These are phyloP conservation scores for Monosporascus sp. DNA, from an alignment of 2,329 filamentous ascomycete genomes.

Conservation along the genomic window DNA sequence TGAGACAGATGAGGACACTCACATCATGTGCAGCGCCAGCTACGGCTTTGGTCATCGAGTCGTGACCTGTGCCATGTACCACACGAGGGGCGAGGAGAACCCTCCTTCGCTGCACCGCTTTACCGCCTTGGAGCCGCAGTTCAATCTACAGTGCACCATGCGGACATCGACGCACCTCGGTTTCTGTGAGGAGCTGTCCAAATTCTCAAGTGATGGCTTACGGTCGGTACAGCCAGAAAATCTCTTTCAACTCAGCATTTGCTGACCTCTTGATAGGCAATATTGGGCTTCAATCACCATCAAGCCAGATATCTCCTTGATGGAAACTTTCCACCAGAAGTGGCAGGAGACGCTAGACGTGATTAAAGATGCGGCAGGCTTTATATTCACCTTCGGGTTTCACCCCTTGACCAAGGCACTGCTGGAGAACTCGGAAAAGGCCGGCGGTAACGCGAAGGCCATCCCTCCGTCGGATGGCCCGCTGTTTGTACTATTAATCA, in stretches of 20 bases:
- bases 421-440: slow-evolving; percentile 11
- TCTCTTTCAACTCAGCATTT: neutral
- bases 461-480: slow-evolving; percentile 14
- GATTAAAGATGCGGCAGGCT: slow-evolving; percentile 12
- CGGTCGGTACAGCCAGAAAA: slow-evolving; percentile 1
- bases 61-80: slow-evolving; percentile 14
- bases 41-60: slow-evolving; percentile 12
- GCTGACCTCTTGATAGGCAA: slow-evolving; percentile 5
- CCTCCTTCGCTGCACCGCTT: slow-evolving; percentile 11
- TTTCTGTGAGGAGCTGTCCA: slow-evolving; percentile 9
- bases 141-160: slow-evolving; percentile 12
- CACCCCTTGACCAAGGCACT: slow-evolving; percentile 12
- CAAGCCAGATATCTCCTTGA: slow-evolving; percentile 6
- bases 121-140: slow-evolving; percentile 11
- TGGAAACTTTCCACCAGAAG: slow-evolving; percentile 10
- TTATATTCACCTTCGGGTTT: slow-evolving; percentile 16
- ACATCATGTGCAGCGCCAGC: slow-evolving; percentile 10
- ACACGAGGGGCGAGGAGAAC: slow-evolving; percentile 13
- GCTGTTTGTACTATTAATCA: slow-evolving; percentile 16
- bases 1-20: slow-evolving; percentile 11
- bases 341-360: slow-evolving; percentile 11
- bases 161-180: slow-evolving; percentile 11
- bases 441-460: slow-evolving; percentile 14
- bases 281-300: slow-evolving; percentile 11
- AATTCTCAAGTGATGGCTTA: slow-evolving; percentile 6